Evolutionary conservation across 352 stramenopile genomes (phyloP), one percentile per base, ranked within the genome.

Genomic region (Pythium phragmitis): DNA sequence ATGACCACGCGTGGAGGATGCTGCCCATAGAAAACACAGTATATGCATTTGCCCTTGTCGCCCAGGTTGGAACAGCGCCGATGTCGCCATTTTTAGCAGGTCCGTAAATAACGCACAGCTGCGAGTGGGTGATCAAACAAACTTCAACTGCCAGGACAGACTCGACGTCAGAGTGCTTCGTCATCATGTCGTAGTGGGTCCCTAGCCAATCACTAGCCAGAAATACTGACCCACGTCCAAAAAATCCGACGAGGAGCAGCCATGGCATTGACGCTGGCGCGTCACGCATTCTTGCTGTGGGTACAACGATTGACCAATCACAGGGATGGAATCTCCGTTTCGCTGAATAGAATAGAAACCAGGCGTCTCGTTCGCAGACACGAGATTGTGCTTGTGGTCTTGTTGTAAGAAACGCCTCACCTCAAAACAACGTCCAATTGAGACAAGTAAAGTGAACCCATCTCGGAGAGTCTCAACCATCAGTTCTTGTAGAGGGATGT

Each of bases 401-500:
- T 28, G 37, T 26, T 26, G 60, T 50, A 65, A 65, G 52, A 37
- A 28, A 59, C 58, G 51, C 19, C 46, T 37, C 14, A 30, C 12
- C 28, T 12, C 26, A 60, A 68, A 60, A 39, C 37, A 67, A 69
- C 68, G 68, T 73, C 67, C 14, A 39, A 63, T 68, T 73, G 45
- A 51, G 37, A 30, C 17, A 26, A 53, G 46, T 42, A 21, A 30
- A 59, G 53, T 63, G 57, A 55, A 63, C n/a, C 47, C 57, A 63
- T 63, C 57, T 30, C 43, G 33, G 41, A 21, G 37, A 30, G 26
- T 30, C 26, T 30, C 26, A 30, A 30, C 52, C 34, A 49, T n/a
- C 41, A 37, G 52, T 59, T 62, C 49, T 61, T 43, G 19, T 46
- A 48, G 37, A 61, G 39, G 12, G n/a, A 56, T 5, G n/a, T 48